Percentiles rank a stretch among this genome's conserved stretches.
Conservation (phyloP, 352 stramenopile genomes). For the Halophytophthora polymorphica region DNA sequence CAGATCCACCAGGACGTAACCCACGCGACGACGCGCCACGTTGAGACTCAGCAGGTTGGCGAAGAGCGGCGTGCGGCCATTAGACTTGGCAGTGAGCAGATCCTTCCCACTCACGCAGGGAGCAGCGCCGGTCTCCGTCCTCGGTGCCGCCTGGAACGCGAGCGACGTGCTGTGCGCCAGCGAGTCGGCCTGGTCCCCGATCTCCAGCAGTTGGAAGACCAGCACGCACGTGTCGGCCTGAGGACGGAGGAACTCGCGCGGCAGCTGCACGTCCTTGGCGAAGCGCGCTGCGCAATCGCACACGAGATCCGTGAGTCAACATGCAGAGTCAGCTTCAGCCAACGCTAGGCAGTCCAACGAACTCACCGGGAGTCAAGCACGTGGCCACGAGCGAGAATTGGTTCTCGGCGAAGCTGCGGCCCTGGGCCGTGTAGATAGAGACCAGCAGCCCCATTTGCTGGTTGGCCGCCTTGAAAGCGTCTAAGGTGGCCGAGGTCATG, state of each 20-base stretch:
- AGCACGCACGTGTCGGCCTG: constrained; percentile 47
- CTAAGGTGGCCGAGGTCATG: constrained; percentile 64
- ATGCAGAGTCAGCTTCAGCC: too few relatives aligned
- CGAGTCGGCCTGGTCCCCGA: constrained; percentile 40
- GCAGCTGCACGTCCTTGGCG: constrained; percentile 53
- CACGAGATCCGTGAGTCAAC: background rate
- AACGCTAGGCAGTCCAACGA: too few relatives aligned
- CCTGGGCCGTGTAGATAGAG: constrained; percentile 46
- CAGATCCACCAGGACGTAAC: constrained; percentile 51
- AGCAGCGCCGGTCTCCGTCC: background rate
- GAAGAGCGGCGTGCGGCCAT: constrained; percentile 47
- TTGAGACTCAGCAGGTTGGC: constrained; percentile 63
- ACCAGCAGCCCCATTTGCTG: constrained; percentile 51
- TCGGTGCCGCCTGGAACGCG: constrained; percentile 31
- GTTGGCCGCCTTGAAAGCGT: constrained; percentile 56
- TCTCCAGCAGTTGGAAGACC: constrained; percentile 64
- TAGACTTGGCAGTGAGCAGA: constrained; percentile 30
- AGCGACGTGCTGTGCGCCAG: constrained; percentile 33
- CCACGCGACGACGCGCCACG: constrained; percentile 37
- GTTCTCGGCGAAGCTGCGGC: constrained; percentile 51
- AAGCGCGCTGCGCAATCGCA: constrained; percentile 39
- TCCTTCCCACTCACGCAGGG: constrained; percentile 37
- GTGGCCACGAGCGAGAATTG: constrained; percentile 52
- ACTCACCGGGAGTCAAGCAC: constrained; percentile 54
- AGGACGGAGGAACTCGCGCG: constrained; percentile 36